Conservation (phyloP, 768 basidiomycete genomes). For the Agaricus subrufescens region DNA sequence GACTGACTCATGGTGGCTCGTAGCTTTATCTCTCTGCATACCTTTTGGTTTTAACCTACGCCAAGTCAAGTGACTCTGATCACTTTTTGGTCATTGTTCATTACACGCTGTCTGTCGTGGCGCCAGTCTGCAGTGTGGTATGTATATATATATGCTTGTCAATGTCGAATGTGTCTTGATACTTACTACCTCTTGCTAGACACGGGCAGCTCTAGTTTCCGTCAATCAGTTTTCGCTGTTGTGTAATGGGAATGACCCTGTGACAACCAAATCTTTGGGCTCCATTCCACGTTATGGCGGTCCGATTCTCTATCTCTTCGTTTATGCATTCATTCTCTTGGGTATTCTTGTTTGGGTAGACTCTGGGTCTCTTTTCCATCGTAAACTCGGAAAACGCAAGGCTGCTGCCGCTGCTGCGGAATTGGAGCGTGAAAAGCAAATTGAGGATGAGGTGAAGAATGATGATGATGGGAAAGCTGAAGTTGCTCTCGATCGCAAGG, state of each 20-base stretch:
- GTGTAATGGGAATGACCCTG: constrained; percentile 49
- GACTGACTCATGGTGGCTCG: background rate
- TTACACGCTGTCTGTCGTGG: constrained; percentile 62
- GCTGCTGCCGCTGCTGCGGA: background rate
- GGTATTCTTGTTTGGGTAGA: constrained; percentile 66
- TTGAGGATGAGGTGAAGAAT: constrained; percentile 15
- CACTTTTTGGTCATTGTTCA: constrained; percentile 60
- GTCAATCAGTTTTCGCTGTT: constrained; percentile 74
- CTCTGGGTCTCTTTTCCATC: constrained; percentile 54
- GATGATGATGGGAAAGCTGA: constrained; percentile 57
- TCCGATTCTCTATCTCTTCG: constrained; percentile 68
- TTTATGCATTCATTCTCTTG: constrained; percentile 55
- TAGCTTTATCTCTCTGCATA: constrained; percentile 66
- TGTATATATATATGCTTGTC: constrained; percentile 21
- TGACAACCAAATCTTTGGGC: constrained; percentile 44
- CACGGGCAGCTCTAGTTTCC: constrained; percentile 68
- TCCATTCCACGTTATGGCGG: constrained; percentile 62
- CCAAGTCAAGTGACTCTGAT: constrained; percentile 49
- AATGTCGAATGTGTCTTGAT: background rate
- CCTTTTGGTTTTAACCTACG: constrained; percentile 70
- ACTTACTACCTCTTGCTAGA: constrained; percentile 27
- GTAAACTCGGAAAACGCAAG: constrained; percentile 25
- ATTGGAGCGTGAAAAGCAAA: background rate
- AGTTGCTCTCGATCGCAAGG: constrained; percentile 40
- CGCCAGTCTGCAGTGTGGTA: constrained; percentile 68